phyloP scores from a whole-genome alignment of 164 flowering plant genomes.

The Kalanchoe fedtschenkoi region DNA sequence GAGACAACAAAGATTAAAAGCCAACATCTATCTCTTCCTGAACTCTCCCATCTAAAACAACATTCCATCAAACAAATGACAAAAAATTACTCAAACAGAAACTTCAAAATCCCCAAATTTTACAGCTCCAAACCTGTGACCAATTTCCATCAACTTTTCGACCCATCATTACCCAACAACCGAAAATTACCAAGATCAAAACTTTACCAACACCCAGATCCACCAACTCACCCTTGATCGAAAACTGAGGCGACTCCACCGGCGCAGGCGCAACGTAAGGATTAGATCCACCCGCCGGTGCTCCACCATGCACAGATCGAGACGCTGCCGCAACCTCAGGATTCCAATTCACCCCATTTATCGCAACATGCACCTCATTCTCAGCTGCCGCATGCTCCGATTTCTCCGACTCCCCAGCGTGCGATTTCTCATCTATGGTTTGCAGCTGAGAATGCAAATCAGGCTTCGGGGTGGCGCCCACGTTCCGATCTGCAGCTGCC shows the following conservation, averaged over 20 bases:
- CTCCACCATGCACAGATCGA: background rate
- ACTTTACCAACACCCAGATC: background rate
- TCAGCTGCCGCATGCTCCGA: background rate
- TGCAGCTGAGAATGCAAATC: no score
- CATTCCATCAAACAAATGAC: background rate
- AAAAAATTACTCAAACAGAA: background rate
- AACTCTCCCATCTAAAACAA: no score
- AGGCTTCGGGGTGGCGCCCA: background rate
- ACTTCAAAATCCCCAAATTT: background rate
- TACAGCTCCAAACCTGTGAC: no score
- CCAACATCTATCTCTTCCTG: no score
- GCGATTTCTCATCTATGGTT: no score
- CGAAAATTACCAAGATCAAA: background rate
- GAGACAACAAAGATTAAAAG: no score
- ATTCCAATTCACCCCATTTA: background rate
- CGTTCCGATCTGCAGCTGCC: background rate
- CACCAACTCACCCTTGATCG: background rate
- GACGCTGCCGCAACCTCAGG: background rate
- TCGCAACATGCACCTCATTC: background rate
- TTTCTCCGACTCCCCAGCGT: background rate
- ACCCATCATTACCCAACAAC: no score
- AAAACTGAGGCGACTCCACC: background rate
- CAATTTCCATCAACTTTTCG: background rate
- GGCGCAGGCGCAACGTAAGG: conserved; percentile 3
- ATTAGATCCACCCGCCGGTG: background rate